Evolutionary conservation across 352 stramenopile genomes (phyloP).

Genomic region (Phytophthora multivora): DNA sequence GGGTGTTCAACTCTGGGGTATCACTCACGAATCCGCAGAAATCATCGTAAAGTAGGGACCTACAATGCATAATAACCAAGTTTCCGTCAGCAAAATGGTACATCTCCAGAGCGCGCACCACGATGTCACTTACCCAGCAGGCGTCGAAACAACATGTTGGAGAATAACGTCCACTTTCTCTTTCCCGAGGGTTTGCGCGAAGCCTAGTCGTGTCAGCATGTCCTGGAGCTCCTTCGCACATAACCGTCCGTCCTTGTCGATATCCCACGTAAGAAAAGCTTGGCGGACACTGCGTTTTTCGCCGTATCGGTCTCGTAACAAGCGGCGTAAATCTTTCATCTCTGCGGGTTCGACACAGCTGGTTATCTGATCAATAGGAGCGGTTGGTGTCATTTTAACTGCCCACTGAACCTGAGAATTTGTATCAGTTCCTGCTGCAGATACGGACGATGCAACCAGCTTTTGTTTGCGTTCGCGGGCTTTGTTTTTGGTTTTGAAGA

Average conservation of each 20-base stretch:
- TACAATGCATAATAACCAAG: conserved; percentile 7
- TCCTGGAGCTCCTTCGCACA: conserved; percentile 40
- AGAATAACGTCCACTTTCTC: conserved; percentile 46
- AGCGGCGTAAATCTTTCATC: conserved; percentile 39
- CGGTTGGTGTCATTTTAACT: conserved; percentile 24
- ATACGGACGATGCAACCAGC: not conserved
- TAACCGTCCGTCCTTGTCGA: conserved; percentile 56
- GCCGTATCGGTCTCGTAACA: conserved; percentile 63
- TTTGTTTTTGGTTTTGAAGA: not conserved
- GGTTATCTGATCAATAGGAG: not conserved
- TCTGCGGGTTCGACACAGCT: conserved; percentile 4
- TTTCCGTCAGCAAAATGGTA: not conserved
- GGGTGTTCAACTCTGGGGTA: not conserved
- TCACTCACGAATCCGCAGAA: conserved; percentile 49
- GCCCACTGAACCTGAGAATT: conserved; percentile 45
- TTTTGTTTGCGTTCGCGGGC: not conserved
- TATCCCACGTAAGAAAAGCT: conserved; percentile 67
- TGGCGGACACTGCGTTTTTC: conserved; percentile 58
- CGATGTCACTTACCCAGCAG: conserved; percentile 32
- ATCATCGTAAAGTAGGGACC: conserved; percentile 52
- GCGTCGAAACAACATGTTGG: conserved; percentile 36
- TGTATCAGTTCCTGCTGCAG: conserved; percentile 9
- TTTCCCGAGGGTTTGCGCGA: conserved; percentile 39
- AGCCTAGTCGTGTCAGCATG: conserved; percentile 49
- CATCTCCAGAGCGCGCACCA: not conserved